These are phyloP conservation scores for Amanita inopinata DNA, from an alignment of 768 basidiomycete genomes.

Conservation along the genomic window DNA sequence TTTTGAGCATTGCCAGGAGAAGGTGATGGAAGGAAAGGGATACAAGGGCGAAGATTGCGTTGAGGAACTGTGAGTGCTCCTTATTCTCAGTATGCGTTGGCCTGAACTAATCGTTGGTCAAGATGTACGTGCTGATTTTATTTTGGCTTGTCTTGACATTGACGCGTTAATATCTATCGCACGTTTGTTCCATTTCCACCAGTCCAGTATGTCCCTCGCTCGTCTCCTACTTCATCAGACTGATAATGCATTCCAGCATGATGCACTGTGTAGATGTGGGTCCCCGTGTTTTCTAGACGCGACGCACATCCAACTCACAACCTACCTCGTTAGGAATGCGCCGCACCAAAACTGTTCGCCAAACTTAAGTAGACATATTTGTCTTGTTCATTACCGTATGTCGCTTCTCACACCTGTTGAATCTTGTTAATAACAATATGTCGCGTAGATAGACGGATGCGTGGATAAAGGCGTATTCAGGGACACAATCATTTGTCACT, in stretches of 20 bases:
- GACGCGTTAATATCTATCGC: conserved; percentile 2
- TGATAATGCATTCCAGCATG: conserved; percentile 37
- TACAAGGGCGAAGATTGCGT: conserved; percentile 90
- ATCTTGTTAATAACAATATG: too few relatives aligned
- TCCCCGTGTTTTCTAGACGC: conserved; percentile 20
- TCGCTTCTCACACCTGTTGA: too few relatives aligned
- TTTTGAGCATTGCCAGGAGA: conserved; percentile 87
- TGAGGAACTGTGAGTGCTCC: conserved; percentile 71
- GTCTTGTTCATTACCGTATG: too few relatives aligned
- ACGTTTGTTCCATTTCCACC: neutral
- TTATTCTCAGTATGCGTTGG: conserved; percentile 12
- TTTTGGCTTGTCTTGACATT: conserved; percentile 1
- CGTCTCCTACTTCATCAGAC: neutral
- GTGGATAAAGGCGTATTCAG: too few relatives aligned
- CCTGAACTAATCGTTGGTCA: conserved; percentile 5
- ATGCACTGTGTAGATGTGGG: conserved; percentile 93
- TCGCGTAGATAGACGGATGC: too few relatives aligned
- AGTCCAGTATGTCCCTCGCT: conserved; percentile 1
- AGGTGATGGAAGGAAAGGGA: conserved; percentile 72
- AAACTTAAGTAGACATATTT: conserved; percentile 44
- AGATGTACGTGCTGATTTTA: conserved; percentile 16
- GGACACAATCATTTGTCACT: too few relatives aligned
- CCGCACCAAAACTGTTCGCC: conserved; percentile 75
- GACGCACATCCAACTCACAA: conserved; percentile 24
- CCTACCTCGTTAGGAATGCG: conserved; percentile 27